Conservation (phyloP, 768 basidiomycete species). For the Tricholoma bakamatsutake region DNA sequence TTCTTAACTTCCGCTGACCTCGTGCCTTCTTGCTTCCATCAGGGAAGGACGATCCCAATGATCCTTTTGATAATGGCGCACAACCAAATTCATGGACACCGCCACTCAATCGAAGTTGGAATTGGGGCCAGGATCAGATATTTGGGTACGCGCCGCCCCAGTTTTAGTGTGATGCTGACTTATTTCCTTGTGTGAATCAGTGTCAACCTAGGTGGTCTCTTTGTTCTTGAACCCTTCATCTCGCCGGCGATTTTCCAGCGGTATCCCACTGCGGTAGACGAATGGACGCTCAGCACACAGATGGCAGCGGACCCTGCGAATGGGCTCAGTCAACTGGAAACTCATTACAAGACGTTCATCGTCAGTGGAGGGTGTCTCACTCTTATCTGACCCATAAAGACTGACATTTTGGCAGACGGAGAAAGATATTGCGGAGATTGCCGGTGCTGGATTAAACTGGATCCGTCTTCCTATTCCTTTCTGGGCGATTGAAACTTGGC, state of each 20-base stretch:
- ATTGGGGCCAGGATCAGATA: conserved; percentile 55
- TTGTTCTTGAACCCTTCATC: conserved; percentile 72
- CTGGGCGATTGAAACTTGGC: conserved; percentile 73
- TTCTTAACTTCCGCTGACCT: conserved; percentile 5
- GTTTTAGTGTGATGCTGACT: conserved; percentile 6
- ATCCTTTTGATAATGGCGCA: conserved; percentile 74
- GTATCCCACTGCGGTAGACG: conserved; percentile 58
- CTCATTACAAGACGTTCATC: conserved; percentile 83
- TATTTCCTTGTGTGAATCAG: conserved; percentile 24
- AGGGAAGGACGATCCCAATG: conserved; percentile 64
- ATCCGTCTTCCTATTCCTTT: conserved; percentile 77
- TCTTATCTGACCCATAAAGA: background rate
- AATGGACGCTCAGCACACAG: conserved; percentile 65
- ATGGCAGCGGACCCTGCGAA: conserved; percentile 50
- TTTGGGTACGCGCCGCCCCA: conserved; percentile 43
- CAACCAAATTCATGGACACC: conserved; percentile 77
- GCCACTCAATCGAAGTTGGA: conserved; percentile 71
- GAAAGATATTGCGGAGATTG: conserved; percentile 85
- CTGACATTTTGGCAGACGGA: conserved; percentile 55
- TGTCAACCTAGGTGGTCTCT: conserved; percentile 75
- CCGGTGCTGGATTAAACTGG: conserved; percentile 86
- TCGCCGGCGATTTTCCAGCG: conserved; percentile 62
- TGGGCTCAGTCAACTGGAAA: conserved; percentile 55
- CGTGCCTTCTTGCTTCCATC: conserved; percentile 3
- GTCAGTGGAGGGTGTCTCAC: conserved; percentile 34